Evolutionary conservation across 306 rosid genomes (phyloP), one percentile per base, ranked within the genome.

Genomic region (Medicago ruthenica): DNA sequence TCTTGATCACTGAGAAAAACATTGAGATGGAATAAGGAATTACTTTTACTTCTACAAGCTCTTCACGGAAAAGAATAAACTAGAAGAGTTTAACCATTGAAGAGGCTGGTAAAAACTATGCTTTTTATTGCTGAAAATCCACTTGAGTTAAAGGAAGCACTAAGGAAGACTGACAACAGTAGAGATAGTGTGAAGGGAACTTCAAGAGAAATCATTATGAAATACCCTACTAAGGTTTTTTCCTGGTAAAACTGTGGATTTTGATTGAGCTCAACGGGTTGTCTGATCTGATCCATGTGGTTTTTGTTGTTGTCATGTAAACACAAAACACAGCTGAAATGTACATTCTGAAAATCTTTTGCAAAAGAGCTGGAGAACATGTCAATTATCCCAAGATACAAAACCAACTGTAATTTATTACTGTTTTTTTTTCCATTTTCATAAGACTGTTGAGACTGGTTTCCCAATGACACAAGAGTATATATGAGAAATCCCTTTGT

Each of bases 381-480:
- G 22, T 39, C 66, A 78, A 42, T 71, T 45, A 47, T 66, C 67
- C n/a, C 37, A 8, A 7, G 20, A 44, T 64, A n/a, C 64, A 66
- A 54, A 76, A 11, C 50, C 55, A 47, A 47, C 47, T 57, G 39
- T 9, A 63, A 70, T 62, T 50, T 3, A 47, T 21, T 12, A 71
- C 68, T 62, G 55, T 13, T 48, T 67, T 64, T 24, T 21, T 71
- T 31, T 44, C 42, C 51, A 61, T 73, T 76, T 84, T 57, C 57
- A 67, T 16, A 17, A 39, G 31, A 47, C 62, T 15, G 21, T 40
- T 6, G 11, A 22, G 48, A 18, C 22, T 53, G 31, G 67, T 77
- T 73, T 61, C 47, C 68, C 59, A 62, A 44, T 36, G 59, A 73
- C 31, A 47, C 9, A 6, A 27, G 15, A 53, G 58, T 36, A 64